phyloP scores from a whole-genome alignment of 139 green algal species.

The Closterium sp. region DNA sequence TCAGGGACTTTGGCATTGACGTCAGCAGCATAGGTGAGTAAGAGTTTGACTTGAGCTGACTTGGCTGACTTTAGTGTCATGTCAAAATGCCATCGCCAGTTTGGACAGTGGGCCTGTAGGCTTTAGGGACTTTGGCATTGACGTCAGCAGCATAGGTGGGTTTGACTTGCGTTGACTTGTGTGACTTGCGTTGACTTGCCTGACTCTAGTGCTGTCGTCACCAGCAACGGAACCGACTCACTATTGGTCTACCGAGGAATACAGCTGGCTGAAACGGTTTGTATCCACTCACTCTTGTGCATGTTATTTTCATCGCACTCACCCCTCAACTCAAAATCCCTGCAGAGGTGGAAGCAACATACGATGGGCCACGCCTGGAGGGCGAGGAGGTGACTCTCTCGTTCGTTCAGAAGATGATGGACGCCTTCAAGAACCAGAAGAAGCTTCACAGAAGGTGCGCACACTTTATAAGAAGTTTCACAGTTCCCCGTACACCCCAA shows the following conservation, averaged over 20 bases:
- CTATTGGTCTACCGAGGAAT: too few relatives aligned
- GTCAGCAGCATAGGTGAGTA: neutral
- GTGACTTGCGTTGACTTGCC: neutral
- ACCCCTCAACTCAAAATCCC: too few relatives aligned
- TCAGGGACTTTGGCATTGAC: neutral
- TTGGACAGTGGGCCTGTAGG: neutral
- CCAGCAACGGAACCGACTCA: too few relatives aligned
- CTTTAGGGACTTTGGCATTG: neutral
- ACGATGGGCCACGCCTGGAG: slow-evolving; percentile 80
- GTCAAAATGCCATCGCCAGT: neutral
- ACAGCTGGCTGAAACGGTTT: too few relatives aligned
- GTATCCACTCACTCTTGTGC: too few relatives aligned
- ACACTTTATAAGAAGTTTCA: neutral
- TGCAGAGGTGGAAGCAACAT: slow-evolving; percentile 78
- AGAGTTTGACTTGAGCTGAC: neutral
- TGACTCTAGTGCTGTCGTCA: too few relatives aligned
- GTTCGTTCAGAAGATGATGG: slow-evolving; percentile 90
- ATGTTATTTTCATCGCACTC: too few relatives aligned
- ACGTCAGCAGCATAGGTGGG: neutral
- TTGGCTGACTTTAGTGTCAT: neutral
- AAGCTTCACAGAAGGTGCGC: slow-evolving; percentile 68
- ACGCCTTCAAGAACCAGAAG: slow-evolving; percentile 82
- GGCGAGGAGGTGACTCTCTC: slow-evolving; percentile 72
- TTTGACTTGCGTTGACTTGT: neutral
- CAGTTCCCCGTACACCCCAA: too few relatives aligned